Conservation (phyloP, 2,329 filamentous ascomycete species). For the Pyrenochaeta sp. region DNA sequence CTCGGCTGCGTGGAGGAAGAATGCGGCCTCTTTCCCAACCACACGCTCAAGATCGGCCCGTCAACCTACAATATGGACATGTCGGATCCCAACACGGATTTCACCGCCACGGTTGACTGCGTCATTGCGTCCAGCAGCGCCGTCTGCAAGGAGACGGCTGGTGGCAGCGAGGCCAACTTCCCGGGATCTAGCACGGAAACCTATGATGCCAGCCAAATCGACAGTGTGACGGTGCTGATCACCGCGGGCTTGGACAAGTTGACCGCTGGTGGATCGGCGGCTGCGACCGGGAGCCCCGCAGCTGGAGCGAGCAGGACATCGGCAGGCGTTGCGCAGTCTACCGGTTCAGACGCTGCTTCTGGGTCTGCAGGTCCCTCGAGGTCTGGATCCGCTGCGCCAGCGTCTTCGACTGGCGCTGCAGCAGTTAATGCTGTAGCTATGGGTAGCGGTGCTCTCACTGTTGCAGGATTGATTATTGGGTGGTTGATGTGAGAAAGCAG, state of each 20-base stretch:
- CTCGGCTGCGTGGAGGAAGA: conserved; percentile 16
- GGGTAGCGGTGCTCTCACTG: conserved; percentile 11
- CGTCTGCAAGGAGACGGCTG: conserved; percentile 29
- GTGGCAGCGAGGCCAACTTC: conserved; percentile 33
- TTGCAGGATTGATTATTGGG: conserved; percentile 17
- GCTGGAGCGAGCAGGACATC: conserved; percentile 6
- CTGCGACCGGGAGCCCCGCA: conserved; percentile 1
- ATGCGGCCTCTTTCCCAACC: conserved; percentile 30
- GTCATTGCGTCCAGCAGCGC: conserved; percentile 14
- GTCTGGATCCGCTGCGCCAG: conserved; percentile 7
- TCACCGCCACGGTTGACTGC: conserved; percentile 31
- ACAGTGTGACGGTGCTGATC: conserved; percentile 10
- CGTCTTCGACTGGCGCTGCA: conserved; percentile 12
- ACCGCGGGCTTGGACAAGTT: conserved; percentile 27
- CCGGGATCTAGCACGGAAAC: conserved; percentile 29
- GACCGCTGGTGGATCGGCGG: conserved; percentile 7
- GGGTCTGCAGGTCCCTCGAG: conserved; percentile 5
- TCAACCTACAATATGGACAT: conserved; percentile 27
- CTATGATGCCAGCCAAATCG: conserved; percentile 13
- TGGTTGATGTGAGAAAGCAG: conserved; percentile 13
- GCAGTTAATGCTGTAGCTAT: conserved; percentile 11
- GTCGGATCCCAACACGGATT: conserved; percentile 21
- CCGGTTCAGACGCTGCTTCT: conserved; percentile 2
- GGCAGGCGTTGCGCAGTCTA: conserved; percentile 4
- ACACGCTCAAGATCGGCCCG: conserved; percentile 25